phyloP scores from a whole-genome alignment of 2,329 filamentous ascomycete genomes.

The Xylariaceae sp. region DNA sequence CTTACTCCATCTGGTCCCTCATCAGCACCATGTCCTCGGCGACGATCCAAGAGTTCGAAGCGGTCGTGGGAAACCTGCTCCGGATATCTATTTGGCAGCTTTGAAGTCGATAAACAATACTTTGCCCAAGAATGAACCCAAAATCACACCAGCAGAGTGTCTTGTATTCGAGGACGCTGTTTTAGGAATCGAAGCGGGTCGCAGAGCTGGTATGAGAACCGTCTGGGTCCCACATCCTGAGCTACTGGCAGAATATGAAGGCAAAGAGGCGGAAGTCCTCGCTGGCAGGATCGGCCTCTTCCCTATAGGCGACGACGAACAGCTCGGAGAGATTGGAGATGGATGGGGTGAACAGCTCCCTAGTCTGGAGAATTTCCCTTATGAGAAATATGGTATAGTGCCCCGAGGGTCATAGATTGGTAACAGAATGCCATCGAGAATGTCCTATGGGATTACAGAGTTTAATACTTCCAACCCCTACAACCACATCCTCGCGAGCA shows the following conservation, averaged over 20 bases:
- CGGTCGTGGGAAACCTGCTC: constrained; percentile 66
- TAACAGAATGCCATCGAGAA: no score
- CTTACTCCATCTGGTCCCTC: constrained; percentile 42
- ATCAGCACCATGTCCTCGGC: constrained; percentile 55
- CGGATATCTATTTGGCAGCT: constrained; percentile 69
- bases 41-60: constrained; percentile 60
- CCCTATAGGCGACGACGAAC: constrained; percentile 28
- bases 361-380: constrained; percentile 36
- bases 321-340: constrained; percentile 34
- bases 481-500: no score
- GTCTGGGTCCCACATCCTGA: constrained; percentile 67
- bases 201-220: constrained; percentile 69
- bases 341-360: constrained; percentile 35
- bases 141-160: constrained; percentile 61
- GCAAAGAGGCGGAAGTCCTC: constrained; percentile 26
- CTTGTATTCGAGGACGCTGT: constrained; percentile 73
- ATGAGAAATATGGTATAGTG: constrained; percentile 34
- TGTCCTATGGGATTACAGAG: no score
- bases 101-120: constrained; percentile 60
- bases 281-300: constrained; percentile 28
- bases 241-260: constrained; percentile 38
- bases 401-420: no score
- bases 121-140: constrained; percentile 41
- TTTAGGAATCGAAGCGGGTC: constrained; percentile 65
- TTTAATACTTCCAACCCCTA: no score